These are phyloP conservation scores for Cajanus cajan DNA, from an alignment of 306 rosid species.

Conservation along the genomic window DNA sequence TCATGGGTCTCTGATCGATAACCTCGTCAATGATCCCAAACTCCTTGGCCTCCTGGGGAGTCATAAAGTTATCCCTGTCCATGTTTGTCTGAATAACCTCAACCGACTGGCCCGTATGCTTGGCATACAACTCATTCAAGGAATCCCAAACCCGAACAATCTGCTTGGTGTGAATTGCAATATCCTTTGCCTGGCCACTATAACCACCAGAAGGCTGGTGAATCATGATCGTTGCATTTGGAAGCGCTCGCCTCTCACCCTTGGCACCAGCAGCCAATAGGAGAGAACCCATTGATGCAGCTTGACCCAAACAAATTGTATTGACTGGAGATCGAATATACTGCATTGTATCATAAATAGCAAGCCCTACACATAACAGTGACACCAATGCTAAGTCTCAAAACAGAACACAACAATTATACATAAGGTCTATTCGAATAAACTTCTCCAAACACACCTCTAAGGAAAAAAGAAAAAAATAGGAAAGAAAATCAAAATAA, in stretches of 20 bases:
- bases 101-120: constrained; percentile 72
- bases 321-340: constrained; percentile 85
- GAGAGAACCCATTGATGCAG: constrained; percentile 97
- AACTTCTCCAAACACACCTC: too few species aligned
- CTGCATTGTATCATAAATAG: constrained; percentile 97
- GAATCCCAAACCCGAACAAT: constrained; percentile 83
- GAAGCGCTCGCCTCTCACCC: constrained; percentile 93
- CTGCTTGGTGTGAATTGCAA: constrained; percentile 88
- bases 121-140: constrained; percentile 65
- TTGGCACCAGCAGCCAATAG: constrained; percentile 89
- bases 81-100: constrained; percentile 69
- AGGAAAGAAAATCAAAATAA: too few species aligned
- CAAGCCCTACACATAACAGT: constrained; percentile 65
- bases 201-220: constrained; percentile 98
- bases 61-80: constrained; percentile 92
- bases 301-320: constrained; percentile 92
- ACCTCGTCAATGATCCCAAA: constrained; percentile 95
- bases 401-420: neutral
- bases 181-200: constrained; percentile 95
- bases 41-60: constrained; percentile 81
- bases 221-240: constrained; percentile 87
- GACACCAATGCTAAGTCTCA: constrained; percentile 20
- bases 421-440: neutral
- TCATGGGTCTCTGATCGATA: constrained; percentile 81
- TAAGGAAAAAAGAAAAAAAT: too few species aligned